These are phyloP conservation scores for Pyrus hybrid DNA, from an alignment of 331 rosid species.

Conservation along the genomic window DNA sequence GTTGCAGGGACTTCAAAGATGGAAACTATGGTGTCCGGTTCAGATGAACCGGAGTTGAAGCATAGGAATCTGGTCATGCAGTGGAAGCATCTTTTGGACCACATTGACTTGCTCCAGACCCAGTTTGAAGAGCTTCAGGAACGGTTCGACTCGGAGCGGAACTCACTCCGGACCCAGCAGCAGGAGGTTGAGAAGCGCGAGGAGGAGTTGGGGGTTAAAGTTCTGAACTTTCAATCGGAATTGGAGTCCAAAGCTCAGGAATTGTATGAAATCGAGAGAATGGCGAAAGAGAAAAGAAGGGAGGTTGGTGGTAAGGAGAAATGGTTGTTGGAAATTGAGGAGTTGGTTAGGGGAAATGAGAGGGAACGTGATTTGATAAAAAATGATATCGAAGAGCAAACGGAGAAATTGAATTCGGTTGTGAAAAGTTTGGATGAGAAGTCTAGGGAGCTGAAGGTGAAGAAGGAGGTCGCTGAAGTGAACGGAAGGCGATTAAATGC, in stretches of 20 bases:
- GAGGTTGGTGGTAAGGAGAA: conserved; percentile 9
- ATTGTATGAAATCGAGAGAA: neutral
- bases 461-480: neutral
- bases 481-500: conserved; percentile 16
- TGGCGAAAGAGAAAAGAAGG: neutral
- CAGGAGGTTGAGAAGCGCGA: conserved; percentile 26
- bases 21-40: conserved; percentile 19
- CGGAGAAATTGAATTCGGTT: neutral
- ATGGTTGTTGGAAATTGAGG: conserved; percentile 6
- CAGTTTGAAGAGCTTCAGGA: conserved; percentile 1
- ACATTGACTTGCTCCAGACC: conserved; percentile 6
- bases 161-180: neutral
- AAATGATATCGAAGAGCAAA: neutral
- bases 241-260: neutral
- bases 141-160: conserved; percentile 16
- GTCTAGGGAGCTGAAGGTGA: neutral
- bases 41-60: conserved; percentile 24
- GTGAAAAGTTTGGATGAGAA: neutral
- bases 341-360: neutral
- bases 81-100: conserved; percentile 39
- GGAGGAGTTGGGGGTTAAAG: neutral
- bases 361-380: conserved; percentile 4
- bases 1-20: neutral
- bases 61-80: conserved; percentile 21
- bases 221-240: neutral